Conservation (phyloP, 768 basidiomycete genomes). For the Calocybe gangraenosa region DNA sequence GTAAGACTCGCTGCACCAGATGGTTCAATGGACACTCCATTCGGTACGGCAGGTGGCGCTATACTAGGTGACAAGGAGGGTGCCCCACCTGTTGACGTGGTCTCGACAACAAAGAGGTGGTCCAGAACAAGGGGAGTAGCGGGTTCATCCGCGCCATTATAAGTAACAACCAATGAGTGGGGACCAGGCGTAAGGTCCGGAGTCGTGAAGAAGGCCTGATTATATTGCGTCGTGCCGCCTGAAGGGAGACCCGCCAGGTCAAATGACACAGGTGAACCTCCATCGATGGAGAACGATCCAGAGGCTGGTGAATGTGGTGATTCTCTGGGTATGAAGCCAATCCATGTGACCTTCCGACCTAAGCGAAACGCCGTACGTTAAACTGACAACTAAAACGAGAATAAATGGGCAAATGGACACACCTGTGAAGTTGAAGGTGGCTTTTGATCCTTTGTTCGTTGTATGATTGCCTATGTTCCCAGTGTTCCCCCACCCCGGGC, state of each 20-base stretch:
- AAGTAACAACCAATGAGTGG: constrained; percentile 9
- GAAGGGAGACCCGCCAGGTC: constrained; percentile 1
- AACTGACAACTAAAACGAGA: not conserved
- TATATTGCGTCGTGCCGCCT: not conserved
- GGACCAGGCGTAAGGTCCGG: constrained; percentile 1
- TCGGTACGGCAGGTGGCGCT: no score
- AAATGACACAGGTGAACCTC: not conserved
- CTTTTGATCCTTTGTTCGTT: constrained; percentile 1
- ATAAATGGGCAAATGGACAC: not conserved
- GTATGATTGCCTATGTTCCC: constrained; percentile 5
- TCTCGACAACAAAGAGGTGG: constrained; percentile 4
- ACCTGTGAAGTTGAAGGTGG: constrained; percentile 8
- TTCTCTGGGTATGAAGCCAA: constrained; percentile 8
- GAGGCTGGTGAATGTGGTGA: not conserved
- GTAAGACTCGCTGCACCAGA: no score
- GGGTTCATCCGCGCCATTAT: constrained; percentile 1
- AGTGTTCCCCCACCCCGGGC: not conserved
- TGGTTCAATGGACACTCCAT: no score
- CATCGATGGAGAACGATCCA: constrained; percentile 3
- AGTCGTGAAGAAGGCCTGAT: constrained; percentile 5
- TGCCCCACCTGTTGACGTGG: not conserved
- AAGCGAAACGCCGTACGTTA: no score
- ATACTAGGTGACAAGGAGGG: no score
- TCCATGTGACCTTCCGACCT: constrained; percentile 9
- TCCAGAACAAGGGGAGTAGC: constrained; percentile 7